Base-by-base conservation (phyloP, 2,329 filamentous ascomycete species). In the Penicillium sp. region DNA sequence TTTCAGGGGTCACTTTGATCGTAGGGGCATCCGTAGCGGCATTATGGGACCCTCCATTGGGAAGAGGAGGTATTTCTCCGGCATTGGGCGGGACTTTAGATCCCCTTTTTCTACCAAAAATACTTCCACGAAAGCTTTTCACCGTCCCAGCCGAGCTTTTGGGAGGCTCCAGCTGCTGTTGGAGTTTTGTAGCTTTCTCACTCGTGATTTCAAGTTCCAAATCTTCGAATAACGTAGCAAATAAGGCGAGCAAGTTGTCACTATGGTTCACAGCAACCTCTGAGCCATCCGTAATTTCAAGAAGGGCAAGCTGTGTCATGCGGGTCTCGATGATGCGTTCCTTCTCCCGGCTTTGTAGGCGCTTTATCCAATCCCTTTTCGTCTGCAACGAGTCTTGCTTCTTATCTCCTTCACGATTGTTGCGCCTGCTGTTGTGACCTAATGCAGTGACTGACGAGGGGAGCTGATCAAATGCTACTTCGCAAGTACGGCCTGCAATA, bases 391-490 rank as follows among this genome's bases (percentile, higher is more conserved):
- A 53, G 16, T 59, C 59, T 21, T 55, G 14, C 45, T 57, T 46
- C 65, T 63, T 43, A 60, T 61, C 21, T 48, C 9, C 47, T 23
- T 49, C 47, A 47, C 63, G 62, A 12, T 68, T 63, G 6, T 60
- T 62, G 24, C 72, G 69, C 55, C 82, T 67, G 16, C 83, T 78
- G 33, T 81, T 74, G 52, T 80, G 80, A 18, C 87, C 89, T 66
- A 91, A 91, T 0, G 93, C 79, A 6, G 88, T 79, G 0, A 82
- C 72, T 0, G 86, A 82, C 60, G 90, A 86, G 53, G 87, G 85
- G 65, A 96, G 95, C 67, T 96, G 90, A 63, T 96, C 91, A 67
- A 97, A 89, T 3, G 91, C 92, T 24, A 90, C 91, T 68, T 96
- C 91, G 64, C 92, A 97, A 30, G 91, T 88, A 65, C 87, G 86